Evolutionary conservation across 1,284 basidiomycete species (phyloP).

Genomic region (Ustilago tritici): DNA sequence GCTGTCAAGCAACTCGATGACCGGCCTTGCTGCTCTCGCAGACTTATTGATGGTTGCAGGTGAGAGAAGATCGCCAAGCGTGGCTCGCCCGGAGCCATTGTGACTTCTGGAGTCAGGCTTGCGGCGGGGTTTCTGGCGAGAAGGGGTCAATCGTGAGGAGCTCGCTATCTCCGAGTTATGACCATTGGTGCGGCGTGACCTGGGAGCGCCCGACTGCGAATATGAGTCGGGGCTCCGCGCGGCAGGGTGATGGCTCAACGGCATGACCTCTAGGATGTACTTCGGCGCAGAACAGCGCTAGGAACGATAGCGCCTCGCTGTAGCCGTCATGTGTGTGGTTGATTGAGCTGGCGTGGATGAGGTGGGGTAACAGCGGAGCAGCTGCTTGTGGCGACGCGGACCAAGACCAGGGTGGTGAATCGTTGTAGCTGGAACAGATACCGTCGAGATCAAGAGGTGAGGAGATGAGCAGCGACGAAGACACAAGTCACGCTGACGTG

Average conservation of each 20-base stretch:
- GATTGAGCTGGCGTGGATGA: background rate
- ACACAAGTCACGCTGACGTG: background rate
- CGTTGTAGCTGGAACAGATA: no score
- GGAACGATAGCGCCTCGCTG: conserved; percentile 1
- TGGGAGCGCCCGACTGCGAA: background rate
- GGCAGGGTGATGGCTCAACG: conserved; percentile 21
- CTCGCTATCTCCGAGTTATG: conserved; percentile 9
- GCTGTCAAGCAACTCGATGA: conserved; percentile 36
- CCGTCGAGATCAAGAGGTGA: background rate
- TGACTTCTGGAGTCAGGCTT: conserved; percentile 5
- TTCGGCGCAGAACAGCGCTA: conserved; percentile 26
- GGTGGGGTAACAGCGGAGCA: background rate
- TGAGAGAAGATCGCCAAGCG: conserved; percentile 16
- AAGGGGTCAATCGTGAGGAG: conserved; percentile 16
- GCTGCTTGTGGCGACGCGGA: background rate
- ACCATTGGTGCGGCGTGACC: conserved; percentile 7
- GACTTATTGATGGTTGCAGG: background rate
- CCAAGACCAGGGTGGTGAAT: background rate
- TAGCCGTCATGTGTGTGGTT: conserved; percentile 21
- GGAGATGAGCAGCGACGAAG: background rate
- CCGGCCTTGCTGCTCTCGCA: conserved; percentile 1
- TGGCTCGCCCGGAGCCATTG: background rate
- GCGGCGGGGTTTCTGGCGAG: background rate
- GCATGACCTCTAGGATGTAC: conserved; percentile 20
- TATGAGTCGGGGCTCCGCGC: conserved; percentile 3